Base-by-base conservation (phyloP, 1,284 basidiomycete species). In the Melampsora larici-populina region DNA sequence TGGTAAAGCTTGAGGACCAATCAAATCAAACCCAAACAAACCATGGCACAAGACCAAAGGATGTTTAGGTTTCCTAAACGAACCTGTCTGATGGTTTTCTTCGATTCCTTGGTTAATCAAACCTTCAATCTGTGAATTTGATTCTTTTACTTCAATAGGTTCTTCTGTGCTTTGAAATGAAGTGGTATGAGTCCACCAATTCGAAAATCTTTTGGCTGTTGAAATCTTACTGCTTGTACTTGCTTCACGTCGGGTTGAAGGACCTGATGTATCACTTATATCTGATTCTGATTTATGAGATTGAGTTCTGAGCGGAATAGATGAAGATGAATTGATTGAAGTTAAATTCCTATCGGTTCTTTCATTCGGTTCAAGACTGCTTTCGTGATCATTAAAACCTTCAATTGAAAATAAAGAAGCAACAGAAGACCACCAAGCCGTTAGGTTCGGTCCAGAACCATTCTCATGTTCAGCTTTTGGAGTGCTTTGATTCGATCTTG, bases 1-100 rank as follows among this genome's bases (percentile, higher is more conserved):
- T 13, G 91, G 90, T 78, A 93, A 89, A 21, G 89, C 84, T 1
- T 88, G 70, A 0, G 82, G 82, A 1, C 82, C 82, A 29, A 84
- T 70, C 24, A 81, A 74, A 69, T 83, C 81, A 71, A 85, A 85
- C 5, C 93, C 94, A 1, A 97, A 87, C 1, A 97, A 87, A 9
- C 95, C 94, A 82, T 97, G 94, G 81, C 94, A 96, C 84, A 97
- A 96, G 2, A 97, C 91, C 64, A 97, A 85, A 0, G 94, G 94
- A 80, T 93, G 88, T 79, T 88, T 87, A 0, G 94, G 91, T 1
- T 91, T 87, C 1, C 87, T 87, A 82, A 94, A 90, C 91, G 81
- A 11, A 79, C 72, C 33, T 36, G 80, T 70, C 9, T 15, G 55
- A 24, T 29, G n/a, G 21, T 58, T 58, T 24, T 58, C 55, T 29